Evolutionary conservation across 1,284 basidiomycete genomes (phyloP).

Genomic region (Taiwanofungus camphoratus): DNA sequence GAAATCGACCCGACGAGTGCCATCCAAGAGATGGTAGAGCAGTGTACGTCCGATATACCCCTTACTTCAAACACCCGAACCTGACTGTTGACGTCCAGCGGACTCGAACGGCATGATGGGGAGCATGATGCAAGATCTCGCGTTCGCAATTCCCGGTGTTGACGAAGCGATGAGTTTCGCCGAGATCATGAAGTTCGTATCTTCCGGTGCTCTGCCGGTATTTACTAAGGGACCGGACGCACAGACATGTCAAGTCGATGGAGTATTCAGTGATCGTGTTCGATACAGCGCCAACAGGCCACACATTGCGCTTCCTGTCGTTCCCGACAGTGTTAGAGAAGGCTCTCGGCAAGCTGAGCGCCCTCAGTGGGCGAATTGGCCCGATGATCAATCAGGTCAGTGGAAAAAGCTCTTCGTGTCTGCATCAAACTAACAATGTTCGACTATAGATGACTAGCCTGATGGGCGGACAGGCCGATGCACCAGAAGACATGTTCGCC

Average conservation of each 20-base stretch:
- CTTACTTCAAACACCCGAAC: constrained; percentile 3
- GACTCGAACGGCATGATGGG: constrained; percentile 96
- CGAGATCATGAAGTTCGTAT: constrained; percentile 97
- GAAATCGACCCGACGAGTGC: constrained; percentile 98
- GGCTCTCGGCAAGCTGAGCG: constrained; percentile 91
- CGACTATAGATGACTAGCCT: constrained; percentile 78
- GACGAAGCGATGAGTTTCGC: constrained; percentile 99
- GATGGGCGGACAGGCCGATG: constrained; percentile 87
- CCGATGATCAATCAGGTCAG: constrained; percentile 86
- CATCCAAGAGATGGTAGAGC: constrained; percentile 98
- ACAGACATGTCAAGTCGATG: constrained; percentile 99
- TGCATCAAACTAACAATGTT: background rate
- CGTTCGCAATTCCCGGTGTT: constrained; percentile 98
- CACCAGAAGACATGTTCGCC: constrained; percentile 96
- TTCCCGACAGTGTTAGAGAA: constrained; percentile 98
- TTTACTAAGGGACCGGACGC: too few species aligned
- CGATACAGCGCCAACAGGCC: constrained; percentile 97
- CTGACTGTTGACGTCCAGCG: constrained; percentile 46
- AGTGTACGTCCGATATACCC: constrained; percentile 54
- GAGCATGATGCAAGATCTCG: constrained; percentile 99
- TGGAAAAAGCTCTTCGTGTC: background rate
- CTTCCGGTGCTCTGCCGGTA: constrained; percentile 3
- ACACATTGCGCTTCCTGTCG: constrained; percentile 96
- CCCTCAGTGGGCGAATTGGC: constrained; percentile 88
- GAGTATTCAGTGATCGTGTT: constrained; percentile 99